phyloP scores from a whole-genome alignment of 495 filamentous ascomycete genomes.

The Cercophora samala region DNA sequence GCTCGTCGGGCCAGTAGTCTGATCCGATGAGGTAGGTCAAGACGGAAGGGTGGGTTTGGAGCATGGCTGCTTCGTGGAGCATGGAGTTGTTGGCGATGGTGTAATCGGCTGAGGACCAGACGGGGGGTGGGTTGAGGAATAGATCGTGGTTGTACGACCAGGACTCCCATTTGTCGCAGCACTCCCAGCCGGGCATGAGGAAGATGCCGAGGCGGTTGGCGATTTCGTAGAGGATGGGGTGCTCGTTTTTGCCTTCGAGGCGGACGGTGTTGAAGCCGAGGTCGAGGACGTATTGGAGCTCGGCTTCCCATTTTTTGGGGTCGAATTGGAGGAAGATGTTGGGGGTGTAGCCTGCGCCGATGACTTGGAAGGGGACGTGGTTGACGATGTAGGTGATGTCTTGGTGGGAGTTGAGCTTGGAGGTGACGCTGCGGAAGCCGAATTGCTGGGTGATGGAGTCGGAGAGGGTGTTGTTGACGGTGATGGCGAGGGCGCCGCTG shows the following conservation, averaged over 20 bases:
- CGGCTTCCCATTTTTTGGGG: slow-evolving; percentile 37
- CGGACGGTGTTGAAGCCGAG: slow-evolving; percentile 62
- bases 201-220: slow-evolving; percentile 59
- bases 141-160: slow-evolving; percentile 61
- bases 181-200: slow-evolving; percentile 64
- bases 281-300: slow-evolving; percentile 53
- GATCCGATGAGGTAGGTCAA: slow-evolving; percentile 57
- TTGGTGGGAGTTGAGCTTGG: slow-evolving; percentile 49
- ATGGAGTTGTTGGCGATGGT: slow-evolving; percentile 51
- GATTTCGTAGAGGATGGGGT: slow-evolving; percentile 56
- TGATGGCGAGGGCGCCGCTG: slow-evolving; percentile 37
- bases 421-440: slow-evolving; percentile 55
- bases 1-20: slow-evolving; percentile 61
- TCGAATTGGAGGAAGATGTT: slow-evolving; percentile 63
- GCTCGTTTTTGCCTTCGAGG: slow-evolving; percentile 64
- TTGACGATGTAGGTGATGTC: slow-evolving; percentile 58
- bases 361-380: slow-evolving; percentile 54
- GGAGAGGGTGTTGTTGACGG: slow-evolving; percentile 39
- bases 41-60: slow-evolving; percentile 57
- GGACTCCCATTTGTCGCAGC: slow-evolving; percentile 67
- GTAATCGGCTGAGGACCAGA: slow-evolving; percentile 56
- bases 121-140: slow-evolving; percentile 29
- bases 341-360: slow-evolving; percentile 58
- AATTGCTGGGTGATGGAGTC: slow-evolving; percentile 44
- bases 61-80: slow-evolving; percentile 57